Conservation (phyloP, 73 alveolate genomes). For the Blepharisma stoltei region DNA sequence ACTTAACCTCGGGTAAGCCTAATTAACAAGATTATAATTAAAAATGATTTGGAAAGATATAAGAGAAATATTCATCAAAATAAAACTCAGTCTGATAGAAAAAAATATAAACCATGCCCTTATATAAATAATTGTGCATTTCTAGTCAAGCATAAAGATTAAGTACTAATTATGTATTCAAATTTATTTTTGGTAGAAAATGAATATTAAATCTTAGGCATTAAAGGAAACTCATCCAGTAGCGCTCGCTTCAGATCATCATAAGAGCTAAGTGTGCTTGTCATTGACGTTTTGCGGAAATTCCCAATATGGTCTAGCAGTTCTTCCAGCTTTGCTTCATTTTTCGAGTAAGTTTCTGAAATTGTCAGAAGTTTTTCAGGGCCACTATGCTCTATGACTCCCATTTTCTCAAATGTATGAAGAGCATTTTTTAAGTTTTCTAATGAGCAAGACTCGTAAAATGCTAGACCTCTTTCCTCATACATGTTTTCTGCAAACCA, state of each 20-base stretch:
- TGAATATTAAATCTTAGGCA: conserved; percentile 32
- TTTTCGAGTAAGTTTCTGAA: background rate
- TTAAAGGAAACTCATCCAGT: conserved; percentile 33
- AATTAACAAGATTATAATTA: no score
- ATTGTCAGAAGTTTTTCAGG: background rate
- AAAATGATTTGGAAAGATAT: no score
- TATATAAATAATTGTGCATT: no score
- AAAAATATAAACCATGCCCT: no score
- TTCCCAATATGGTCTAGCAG: conserved; percentile 26
- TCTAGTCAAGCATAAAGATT: no score
- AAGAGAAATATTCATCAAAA: no score
- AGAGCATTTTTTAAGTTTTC: conserved; percentile 70
- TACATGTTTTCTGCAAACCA: conserved; percentile 78
- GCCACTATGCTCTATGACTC: background rate
- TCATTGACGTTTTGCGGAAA: conserved; percentile 29
- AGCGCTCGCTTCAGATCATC: conserved; percentile 30
- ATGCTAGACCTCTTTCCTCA: conserved; percentile 63
- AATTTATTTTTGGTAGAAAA: no score
- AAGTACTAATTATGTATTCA: no score
- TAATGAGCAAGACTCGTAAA: conserved; percentile 72
- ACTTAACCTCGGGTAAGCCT: background rate
- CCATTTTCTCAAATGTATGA: conserved; percentile 7
- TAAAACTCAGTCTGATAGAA: no score
- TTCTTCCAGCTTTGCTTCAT: conserved; percentile 30
- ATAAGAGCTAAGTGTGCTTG: background rate